A percentile compares a stretch with the other conserved stretches of the same genome.
phyloP scores from a whole-genome alignment of 306 rosid species.

The Spatholobus suberectus region DNA sequence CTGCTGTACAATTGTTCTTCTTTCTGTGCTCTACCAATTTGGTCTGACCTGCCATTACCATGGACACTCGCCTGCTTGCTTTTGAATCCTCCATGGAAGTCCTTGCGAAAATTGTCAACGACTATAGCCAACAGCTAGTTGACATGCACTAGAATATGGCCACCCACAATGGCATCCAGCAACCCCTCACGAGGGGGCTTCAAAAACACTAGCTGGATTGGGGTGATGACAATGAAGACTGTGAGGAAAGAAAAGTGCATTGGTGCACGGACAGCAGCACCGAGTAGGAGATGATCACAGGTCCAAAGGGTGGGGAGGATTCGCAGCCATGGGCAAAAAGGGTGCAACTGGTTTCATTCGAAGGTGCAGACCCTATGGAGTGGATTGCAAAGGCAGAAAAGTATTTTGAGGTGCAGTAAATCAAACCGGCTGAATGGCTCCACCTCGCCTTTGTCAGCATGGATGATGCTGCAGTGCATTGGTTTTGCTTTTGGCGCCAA shows the following conservation, averaged over 20 bases:
- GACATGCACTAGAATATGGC: not conserved
- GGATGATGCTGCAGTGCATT: not conserved
- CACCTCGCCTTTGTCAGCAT: not conserved
- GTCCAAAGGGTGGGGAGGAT: not conserved
- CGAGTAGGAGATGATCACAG: not conserved
- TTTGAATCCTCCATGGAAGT: not conserved
- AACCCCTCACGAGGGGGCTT: not conserved
- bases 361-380: not conserved
- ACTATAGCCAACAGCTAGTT: not conserved
- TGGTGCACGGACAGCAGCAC: not conserved
- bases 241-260: not conserved
- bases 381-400: not conserved
- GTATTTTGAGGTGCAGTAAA: not conserved
- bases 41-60: not conserved
- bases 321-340: not conserved
- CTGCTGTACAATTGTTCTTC: not conserved
- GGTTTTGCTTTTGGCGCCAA: not conserved
- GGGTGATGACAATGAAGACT: not conserved
- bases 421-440: not conserved
- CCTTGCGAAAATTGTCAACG: not conserved
- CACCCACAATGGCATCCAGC: not conserved
- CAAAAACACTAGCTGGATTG: not conserved
- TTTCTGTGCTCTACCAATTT: not conserved
- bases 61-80: not conserved
- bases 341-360: not conserved